phyloP scores from a whole-genome alignment of 108 stramenopile species.

The Nannochloropsis salina region DNA sequence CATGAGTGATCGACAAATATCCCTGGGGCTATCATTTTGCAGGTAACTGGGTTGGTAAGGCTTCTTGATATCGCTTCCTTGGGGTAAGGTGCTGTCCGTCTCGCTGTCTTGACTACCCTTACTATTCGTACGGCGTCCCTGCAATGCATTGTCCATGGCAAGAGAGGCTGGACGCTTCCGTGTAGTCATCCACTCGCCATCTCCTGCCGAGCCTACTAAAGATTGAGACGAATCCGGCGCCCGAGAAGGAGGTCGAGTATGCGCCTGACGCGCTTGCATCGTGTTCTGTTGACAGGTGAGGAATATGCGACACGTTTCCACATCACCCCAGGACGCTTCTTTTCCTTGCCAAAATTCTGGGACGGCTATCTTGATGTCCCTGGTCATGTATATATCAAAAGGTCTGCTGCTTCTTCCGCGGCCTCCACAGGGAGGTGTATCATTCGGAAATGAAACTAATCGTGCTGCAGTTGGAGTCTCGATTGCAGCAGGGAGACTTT shows the following conservation, averaged over 20 bases:
- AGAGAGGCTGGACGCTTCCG: neutral
- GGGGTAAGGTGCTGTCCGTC: neutral
- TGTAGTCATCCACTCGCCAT: constrained; percentile 16
- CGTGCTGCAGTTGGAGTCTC: neutral
- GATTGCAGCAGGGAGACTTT: neutral
- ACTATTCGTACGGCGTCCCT: neutral
- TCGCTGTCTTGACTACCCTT: neutral
- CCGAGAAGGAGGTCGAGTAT: neutral
- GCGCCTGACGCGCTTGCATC: neutral
- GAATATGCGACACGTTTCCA: neutral
- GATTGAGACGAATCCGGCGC: neutral
- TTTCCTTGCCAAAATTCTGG: neutral
- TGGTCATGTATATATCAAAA: neutral
- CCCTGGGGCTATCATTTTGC: neutral
- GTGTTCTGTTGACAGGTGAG: neutral
- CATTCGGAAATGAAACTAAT: neutral
- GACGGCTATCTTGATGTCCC: neutral
- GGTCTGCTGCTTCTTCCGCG: neutral
- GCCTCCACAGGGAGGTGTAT: neutral
- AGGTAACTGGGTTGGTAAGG: neutral
- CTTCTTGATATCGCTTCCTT: neutral
- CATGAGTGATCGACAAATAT: too few species aligned
- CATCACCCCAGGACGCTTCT: neutral
- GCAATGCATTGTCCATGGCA: neutral
- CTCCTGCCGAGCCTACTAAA: neutral